A percentile compares a stretch with the other conserved stretches of the same genome.
Evolutionary conservation across 371 early-diverging fungal species (phyloP).

Genomic region (Saksenaea vasiformis): DNA sequence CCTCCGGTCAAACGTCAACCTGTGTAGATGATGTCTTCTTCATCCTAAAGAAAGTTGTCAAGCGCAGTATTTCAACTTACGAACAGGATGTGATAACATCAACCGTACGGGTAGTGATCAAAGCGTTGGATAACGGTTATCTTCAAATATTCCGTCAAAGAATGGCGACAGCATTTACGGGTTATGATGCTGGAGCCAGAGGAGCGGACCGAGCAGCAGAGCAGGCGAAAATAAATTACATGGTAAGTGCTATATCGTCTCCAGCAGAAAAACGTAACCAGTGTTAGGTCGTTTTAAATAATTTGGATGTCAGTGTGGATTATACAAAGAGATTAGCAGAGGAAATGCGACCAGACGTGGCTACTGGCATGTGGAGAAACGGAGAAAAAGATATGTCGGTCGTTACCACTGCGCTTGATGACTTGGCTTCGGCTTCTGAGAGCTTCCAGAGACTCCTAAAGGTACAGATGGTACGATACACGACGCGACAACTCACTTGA

Average conservation of each 20-base stretch:
- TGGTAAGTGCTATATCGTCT: constrained; percentile 40
- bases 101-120: constrained; percentile 61
- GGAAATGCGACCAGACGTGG: constrained; percentile 62
- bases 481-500: not conserved
- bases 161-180: constrained; percentile 57
- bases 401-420: constrained; percentile 44
- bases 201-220: constrained; percentile 29
- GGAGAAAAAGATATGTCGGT: constrained; percentile 54
- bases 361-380: constrained; percentile 40
- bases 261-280: not conserved
- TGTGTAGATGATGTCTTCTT: constrained; percentile 94
- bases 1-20: constrained; percentile 62
- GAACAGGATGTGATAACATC: constrained; percentile 68
- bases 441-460: constrained; percentile 67
- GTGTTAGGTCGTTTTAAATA: constrained; percentile 70
- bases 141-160: constrained; percentile 63
- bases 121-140: constrained; percentile 69
- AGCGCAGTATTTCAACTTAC: constrained; percentile 72
- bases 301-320: constrained; percentile 78
- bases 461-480: constrained; percentile 33
- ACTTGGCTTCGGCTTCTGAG: constrained; percentile 56
- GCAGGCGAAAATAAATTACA: constrained; percentile 61
- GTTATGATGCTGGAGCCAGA: constrained; percentile 39
- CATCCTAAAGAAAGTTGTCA: constrained; percentile 77
- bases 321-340: constrained; percentile 70